Evolutionary conservation across 495 filamentous ascomycete genomes (phyloP), one percentile per base, ranked within the genome.

Genomic region (Aspergillus taichungensis): DNA sequence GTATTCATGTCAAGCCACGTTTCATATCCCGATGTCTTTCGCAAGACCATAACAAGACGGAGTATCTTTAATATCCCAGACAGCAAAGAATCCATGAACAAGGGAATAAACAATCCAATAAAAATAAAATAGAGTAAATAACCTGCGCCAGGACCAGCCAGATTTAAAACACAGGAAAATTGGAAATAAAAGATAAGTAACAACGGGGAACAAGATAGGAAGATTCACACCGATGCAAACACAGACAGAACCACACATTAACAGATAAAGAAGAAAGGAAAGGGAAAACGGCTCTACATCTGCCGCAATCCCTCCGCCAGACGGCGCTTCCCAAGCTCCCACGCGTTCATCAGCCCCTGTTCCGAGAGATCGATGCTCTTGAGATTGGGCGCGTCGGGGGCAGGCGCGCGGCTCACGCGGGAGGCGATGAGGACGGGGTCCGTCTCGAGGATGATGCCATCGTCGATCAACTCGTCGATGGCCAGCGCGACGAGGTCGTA

Each of bases 381-480:
- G 60, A 97, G 78, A 51, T 85, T 85, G 13, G 87, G 73, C 43
- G 81, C 85, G 69, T 99, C 92, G 52, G 94, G 85, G 45, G 81
- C 79, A n/a, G 92, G 92, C 13, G 94, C 87, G 56, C 83, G 80
- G 73, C 85, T 94, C 55, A 96, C 94, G 43, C 92, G 71, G 51
- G 87, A 87, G 31, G 88, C 82, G 55, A 99, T 87, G 49, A 94
- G 79, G 27, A 90, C 87, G 0, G 92, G 89, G 63, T 99, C 92
- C 0, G 89, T 95, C 70, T 99, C 92, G 9, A 99, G 75, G 51
- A 97, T 89, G 51, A 99, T 89, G 29, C 92, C 92, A 53, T 97
- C 92, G 64, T 97, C 92, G 29, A 94, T 82, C 44, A 95, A 87
- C 64, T 99, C 92, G 64, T 99, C 92, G 44, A 97, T 85, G 35